Conservation (phyloP, 2,329 filamentous ascomycete species). For the Nigrospora osmanthi region DNA sequence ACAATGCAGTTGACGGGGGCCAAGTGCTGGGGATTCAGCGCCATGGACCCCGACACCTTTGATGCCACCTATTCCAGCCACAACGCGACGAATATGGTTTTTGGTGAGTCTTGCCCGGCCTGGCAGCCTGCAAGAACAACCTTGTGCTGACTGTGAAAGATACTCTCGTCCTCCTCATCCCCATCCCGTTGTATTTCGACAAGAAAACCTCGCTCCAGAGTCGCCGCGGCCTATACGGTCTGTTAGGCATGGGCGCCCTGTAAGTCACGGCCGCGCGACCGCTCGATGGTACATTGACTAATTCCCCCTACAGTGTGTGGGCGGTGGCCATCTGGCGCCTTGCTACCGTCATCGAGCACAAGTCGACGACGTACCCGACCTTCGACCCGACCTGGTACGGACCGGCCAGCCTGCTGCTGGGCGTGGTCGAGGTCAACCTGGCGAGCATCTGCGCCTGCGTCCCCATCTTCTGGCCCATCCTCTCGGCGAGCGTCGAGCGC, state of each 20-base stretch:
- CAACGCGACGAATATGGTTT: constrained; percentile 18
- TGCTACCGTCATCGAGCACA: constrained; percentile 14
- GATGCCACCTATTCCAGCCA: constrained; percentile 19
- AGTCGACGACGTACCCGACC: constrained; percentile 16
- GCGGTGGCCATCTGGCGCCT: constrained; percentile 18
- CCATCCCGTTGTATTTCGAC: constrained; percentile 19
- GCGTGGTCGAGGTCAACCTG: constrained; percentile 10
- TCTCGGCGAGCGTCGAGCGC: constrained; percentile 15
- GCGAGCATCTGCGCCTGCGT: constrained; percentile 18
- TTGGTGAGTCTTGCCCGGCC: constrained; percentile 3
- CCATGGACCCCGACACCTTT: constrained; percentile 13
- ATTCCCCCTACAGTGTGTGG: constrained; percentile 4
- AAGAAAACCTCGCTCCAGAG: constrained; percentile 7
- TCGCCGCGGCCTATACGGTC: constrained; percentile 6
- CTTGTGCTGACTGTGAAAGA: constrained; percentile 5
- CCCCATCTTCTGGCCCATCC: constrained; percentile 22
- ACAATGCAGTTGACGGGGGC: not conserved
- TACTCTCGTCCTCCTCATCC: constrained; percentile 21
- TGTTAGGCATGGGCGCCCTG: constrained; percentile 9
- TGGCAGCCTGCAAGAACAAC: too few relatives aligned
- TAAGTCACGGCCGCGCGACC: constrained; percentile 1
- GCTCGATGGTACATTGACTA: not conserved
- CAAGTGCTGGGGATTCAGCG: constrained; percentile 23
- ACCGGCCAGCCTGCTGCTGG: constrained; percentile 9
- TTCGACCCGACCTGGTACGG: constrained; percentile 22